Conservation (phyloP, 1,284 basidiomycete genomes). For the Tranzscheliella williamsii region DNA sequence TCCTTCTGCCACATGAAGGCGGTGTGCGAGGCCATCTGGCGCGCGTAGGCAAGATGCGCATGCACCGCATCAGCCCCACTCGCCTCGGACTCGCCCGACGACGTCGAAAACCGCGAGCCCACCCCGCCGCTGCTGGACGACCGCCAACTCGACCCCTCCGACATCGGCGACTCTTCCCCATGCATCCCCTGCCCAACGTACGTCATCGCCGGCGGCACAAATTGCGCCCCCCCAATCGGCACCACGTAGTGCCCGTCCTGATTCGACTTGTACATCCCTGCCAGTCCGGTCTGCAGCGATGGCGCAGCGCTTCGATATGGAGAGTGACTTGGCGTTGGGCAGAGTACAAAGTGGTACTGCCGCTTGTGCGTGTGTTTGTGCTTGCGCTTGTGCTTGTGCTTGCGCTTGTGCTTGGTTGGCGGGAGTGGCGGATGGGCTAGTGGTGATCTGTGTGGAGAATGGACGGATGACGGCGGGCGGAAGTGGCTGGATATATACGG, state of each 20-base stretch:
- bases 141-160: slow-evolving; percentile 17
- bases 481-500: no score
- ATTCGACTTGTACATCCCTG: neutral
- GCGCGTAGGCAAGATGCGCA: slow-evolving; percentile 24
- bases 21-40: slow-evolving; percentile 22
- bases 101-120: slow-evolving; percentile 23
- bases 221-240: slow-evolving; percentile 21
- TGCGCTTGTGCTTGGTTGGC: no score
- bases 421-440: no score
- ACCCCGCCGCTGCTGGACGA: slow-evolving; percentile 6
- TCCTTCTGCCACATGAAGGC: slow-evolving; percentile 35
- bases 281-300: neutral
- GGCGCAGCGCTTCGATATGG: no score
- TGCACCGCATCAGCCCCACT: slow-evolving; percentile 24
- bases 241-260: slow-evolving; percentile 9
- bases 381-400: no score
- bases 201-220: slow-evolving; percentile 30
- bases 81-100: slow-evolving; percentile 6
- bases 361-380: no score
- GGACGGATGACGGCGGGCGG: no score
- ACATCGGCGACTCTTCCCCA: slow-evolving; percentile 16
- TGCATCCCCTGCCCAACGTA: slow-evolving; percentile 15
- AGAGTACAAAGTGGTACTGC: no score
- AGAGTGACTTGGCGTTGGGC: no score
- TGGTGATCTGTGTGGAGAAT: no score